Evolutionary conservation across 2,329 filamentous ascomycete genomes (phyloP).

Genomic region (Pestalotiopsis sp.): DNA sequence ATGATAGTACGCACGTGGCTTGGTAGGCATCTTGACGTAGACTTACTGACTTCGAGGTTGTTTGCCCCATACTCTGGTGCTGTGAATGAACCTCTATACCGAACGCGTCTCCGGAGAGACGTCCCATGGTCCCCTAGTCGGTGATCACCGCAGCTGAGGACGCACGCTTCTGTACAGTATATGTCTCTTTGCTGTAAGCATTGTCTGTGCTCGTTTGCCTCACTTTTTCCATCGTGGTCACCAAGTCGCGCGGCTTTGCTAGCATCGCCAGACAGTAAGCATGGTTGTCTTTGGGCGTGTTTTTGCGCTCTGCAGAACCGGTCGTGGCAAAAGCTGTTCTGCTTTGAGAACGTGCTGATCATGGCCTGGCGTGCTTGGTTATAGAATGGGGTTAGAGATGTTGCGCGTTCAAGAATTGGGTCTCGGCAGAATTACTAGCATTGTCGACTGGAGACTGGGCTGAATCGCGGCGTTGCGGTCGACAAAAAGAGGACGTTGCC

Average conservation of each 20-base stretch:
- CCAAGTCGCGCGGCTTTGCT: background rate
- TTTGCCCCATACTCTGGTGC: too few species aligned
- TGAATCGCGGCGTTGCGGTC: background rate
- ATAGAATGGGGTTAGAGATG: background rate
- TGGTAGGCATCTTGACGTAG: background rate
- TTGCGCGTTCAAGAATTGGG: background rate
- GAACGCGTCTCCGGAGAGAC: background rate
- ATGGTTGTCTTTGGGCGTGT: background rate
- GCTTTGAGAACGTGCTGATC: background rate
- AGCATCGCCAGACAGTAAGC: background rate
- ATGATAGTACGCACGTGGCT: too few species aligned
- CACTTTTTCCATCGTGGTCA: background rate
- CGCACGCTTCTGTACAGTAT: background rate
- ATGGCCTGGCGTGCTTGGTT: background rate
- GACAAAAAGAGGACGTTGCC: conserved; percentile 4
- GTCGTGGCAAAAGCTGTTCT: background rate
- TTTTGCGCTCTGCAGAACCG: background rate
- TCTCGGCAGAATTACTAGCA: background rate
- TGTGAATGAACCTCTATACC: background rate
- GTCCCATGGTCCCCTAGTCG: background rate
- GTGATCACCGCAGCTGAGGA: background rate
- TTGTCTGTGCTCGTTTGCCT: background rate
- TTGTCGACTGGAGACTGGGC: background rate
- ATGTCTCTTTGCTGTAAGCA: background rate
- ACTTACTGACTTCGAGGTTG: background rate